Conservation (phyloP, 2,329 filamentous ascomycete species). For the Tolypocladium ovalisporum region DNA sequence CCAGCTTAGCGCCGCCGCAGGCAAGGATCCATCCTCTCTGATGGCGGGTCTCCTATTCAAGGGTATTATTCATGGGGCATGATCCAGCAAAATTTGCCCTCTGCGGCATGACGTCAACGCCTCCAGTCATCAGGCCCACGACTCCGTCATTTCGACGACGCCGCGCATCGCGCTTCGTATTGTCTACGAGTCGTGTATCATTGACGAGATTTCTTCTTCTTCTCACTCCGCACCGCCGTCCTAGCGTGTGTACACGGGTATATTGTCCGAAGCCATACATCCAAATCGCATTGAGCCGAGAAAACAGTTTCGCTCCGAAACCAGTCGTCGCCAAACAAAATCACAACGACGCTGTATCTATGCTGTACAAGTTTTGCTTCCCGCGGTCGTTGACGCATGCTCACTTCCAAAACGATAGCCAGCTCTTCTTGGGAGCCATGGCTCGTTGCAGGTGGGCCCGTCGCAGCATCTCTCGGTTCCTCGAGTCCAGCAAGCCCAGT, state of each 20-base stretch:
- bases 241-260: not conserved
- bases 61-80: not conserved
- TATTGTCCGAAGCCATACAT: not conserved
- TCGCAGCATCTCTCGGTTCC: constrained; percentile 43
- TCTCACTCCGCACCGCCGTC: not conserved
- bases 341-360: not conserved
- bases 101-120: not conserved
- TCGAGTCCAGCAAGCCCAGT: constrained; percentile 38
- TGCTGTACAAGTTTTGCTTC: not conserved
- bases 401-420: constrained; percentile 9
- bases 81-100: not conserved
- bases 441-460: constrained; percentile 39
- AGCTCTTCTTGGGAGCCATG: constrained; percentile 21
- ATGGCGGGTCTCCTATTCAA: too few relatives aligned
- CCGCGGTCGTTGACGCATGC: not conserved
- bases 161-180: not conserved
- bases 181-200: not conserved
- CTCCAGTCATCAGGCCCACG: not conserved
- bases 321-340: not conserved
- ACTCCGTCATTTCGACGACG: not conserved
- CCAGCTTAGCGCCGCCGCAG: not conserved
- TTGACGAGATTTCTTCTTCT: not conserved
- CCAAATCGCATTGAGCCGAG: not conserved
- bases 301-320: not conserved
- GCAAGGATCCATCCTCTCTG: too few relatives aligned